These are phyloP conservation scores for Penicillium parvum DNA, from an alignment of 495 filamentous ascomycete species.

Conservation along the genomic window DNA sequence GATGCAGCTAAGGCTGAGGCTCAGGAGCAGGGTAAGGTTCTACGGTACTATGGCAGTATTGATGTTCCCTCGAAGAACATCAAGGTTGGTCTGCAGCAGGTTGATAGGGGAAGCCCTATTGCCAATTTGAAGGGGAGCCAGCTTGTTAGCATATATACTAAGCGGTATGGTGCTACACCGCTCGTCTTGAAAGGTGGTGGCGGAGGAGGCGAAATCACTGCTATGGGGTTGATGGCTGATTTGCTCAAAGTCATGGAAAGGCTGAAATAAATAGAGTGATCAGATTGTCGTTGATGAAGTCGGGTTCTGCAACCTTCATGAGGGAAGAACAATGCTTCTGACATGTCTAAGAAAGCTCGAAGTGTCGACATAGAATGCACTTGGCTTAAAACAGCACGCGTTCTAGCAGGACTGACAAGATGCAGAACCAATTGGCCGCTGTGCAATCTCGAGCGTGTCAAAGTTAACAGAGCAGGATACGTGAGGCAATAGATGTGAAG, in stretches of 20 bases:
- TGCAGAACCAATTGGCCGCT: too few species aligned
- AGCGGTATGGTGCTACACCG: constrained; percentile 78
- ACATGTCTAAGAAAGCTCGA: too few species aligned
- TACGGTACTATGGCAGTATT: constrained; percentile 83
- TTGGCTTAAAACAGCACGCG: too few species aligned
- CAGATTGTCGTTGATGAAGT: too few species aligned
- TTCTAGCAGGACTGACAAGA: too few species aligned
- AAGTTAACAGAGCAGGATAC: too few species aligned
- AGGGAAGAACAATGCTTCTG: too few species aligned
- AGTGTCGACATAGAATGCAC: too few species aligned
- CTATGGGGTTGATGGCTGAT: constrained; percentile 87
- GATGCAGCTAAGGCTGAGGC: constrained; percentile 68
- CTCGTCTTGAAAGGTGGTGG: constrained; percentile 89
- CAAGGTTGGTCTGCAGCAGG: constrained; percentile 80
- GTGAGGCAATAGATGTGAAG: too few species aligned
- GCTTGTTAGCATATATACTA: constrained; percentile 93
- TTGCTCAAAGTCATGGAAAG: constrained; percentile 44
- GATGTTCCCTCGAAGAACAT: constrained; percentile 67
- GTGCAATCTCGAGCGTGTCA: too few species aligned
- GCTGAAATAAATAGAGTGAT: background rate
- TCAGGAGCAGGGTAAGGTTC: constrained; percentile 72
- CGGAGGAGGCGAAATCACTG: constrained; percentile 88
- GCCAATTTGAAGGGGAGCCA: constrained; percentile 91
- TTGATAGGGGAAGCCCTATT: constrained; percentile 73
- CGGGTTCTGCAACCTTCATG: too few species aligned